Conservation (phyloP, 306 rosid genomes). For the Parietaria judaica region DNA sequence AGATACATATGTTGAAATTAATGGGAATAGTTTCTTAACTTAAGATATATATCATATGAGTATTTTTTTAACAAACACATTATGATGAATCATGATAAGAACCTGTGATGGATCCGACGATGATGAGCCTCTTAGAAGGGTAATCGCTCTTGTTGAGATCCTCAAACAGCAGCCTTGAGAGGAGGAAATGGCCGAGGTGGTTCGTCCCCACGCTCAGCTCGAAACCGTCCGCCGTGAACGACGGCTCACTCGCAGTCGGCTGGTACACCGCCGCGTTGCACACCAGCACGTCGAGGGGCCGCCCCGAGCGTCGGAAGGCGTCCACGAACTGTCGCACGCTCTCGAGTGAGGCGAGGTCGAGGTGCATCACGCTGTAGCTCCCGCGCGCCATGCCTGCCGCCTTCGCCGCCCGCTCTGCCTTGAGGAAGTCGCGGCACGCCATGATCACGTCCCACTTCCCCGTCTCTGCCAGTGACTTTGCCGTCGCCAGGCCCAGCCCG, state of each 20-base stretch:
- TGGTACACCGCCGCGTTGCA: conserved; percentile 94
- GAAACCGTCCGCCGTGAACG: conserved; percentile 90
- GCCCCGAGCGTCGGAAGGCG: conserved; percentile 49
- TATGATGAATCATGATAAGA: neutral
- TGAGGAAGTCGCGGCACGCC: conserved; percentile 99
- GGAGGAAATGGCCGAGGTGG: conserved; percentile 96
- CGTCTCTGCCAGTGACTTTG: conserved; percentile 89
- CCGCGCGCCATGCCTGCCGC: conserved; percentile 77
- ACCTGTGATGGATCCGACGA: conserved; percentile 98
- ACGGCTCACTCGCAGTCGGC: conserved; percentile 93
- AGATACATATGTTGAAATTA: too few relatives aligned
- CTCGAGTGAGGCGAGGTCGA: conserved; percentile 90
- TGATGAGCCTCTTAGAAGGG: conserved; percentile 80
- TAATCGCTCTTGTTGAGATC: conserved; percentile 79
- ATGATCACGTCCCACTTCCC: conserved; percentile 95
- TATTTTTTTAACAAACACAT: too few relatives aligned
- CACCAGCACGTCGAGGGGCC: conserved; percentile 79
- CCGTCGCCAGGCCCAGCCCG: conserved; percentile 94
- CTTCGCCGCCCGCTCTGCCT: conserved; percentile 93
- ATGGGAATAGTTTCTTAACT: too few relatives aligned
- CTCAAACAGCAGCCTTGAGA: conserved; percentile 64
- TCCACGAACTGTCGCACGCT: conserved; percentile 93
- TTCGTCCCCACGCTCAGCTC: conserved; percentile 93
- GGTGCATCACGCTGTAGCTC: conserved; percentile 79
- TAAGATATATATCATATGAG: too few relatives aligned